phyloP scores from a whole-genome alignment of 106 monocot species.

The Apostasia shenzhenica region DNA sequence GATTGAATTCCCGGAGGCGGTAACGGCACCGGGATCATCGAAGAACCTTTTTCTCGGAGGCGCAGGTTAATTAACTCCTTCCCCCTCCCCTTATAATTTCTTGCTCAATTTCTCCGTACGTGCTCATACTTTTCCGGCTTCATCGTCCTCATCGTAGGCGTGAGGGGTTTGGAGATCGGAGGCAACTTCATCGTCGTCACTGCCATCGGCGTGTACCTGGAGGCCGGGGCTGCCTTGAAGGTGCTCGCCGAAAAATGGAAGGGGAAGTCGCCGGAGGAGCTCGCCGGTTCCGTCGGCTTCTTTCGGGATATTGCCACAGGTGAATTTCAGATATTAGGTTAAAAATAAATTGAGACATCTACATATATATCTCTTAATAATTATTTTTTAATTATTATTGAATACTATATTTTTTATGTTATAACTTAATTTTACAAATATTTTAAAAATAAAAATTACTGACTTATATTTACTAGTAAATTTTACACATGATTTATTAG shows the following conservation, averaged over 20 bases:
- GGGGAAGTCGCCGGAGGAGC: constrained; percentile 2
- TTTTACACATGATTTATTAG: too few species aligned
- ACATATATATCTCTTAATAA: background rate
- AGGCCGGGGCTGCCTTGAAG: background rate
- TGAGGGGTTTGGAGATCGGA: background rate
- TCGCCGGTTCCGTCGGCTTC: background rate
- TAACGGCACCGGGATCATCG: too few species aligned
- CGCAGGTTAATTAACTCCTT: too few species aligned
- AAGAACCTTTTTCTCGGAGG: too few species aligned
- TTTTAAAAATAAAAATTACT: background rate
- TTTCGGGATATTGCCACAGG: background rate
- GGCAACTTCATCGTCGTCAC: background rate
- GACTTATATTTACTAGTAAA: background rate
- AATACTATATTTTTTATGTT: background rate
- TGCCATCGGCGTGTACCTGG: background rate
- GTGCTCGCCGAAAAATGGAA: background rate
- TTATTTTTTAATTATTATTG: background rate
- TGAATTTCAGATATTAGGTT: background rate
- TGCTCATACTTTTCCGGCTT: too few species aligned
- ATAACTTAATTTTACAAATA: background rate
- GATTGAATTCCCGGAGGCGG: too few species aligned
- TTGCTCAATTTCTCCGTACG: too few species aligned
- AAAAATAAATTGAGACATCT: too few species aligned
- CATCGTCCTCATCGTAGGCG: background rate
- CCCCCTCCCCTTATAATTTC: too few species aligned